Percentiles rank a stretch among this genome's conserved stretches.
Evolutionary conservation across 2,329 filamentous ascomycete genomes (phyloP).

Genomic region (Aquanectria penicillioides): DNA sequence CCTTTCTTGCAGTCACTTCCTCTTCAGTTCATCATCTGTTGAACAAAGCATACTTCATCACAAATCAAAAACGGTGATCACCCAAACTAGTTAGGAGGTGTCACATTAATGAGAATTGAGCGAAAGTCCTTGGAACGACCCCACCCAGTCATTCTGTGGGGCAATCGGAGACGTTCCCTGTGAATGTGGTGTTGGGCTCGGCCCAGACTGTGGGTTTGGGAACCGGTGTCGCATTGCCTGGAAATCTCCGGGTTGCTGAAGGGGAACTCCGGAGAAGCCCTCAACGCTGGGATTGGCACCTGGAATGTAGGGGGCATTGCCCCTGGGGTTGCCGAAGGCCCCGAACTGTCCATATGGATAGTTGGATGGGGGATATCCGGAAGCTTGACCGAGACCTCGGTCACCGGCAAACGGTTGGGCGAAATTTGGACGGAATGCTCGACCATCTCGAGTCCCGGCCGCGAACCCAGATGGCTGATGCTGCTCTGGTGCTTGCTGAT

Average conservation of each 20-base stretch:
- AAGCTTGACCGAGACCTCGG: conserved; percentile 49
- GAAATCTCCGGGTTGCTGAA: conserved; percentile 55
- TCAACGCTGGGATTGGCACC: conserved; percentile 44
- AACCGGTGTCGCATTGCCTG: conserved; percentile 59
- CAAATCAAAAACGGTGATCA: conserved; percentile 3
- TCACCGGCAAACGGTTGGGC: conserved; percentile 55
- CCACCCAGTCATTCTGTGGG: conserved; percentile 68
- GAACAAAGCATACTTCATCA: conserved; percentile 4
- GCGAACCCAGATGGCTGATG: conserved; percentile 50
- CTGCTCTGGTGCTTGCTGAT: conserved; percentile 51
- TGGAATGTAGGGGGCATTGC: conserved; percentile 43
- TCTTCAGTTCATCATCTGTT: conserved; percentile 20
- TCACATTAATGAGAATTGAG: conserved; percentile 67
- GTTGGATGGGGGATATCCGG: conserved; percentile 48
- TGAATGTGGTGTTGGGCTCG: conserved; percentile 47
- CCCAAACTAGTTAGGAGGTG: conserved; percentile 16
- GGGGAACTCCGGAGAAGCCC: conserved; percentile 41
- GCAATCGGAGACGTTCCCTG: conserved; percentile 55
- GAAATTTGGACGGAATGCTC: conserved; percentile 56
- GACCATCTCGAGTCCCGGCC: conserved; percentile 49
- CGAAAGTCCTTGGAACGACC: conserved; percentile 76
- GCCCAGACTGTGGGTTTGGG: conserved; percentile 51
- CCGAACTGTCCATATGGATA: conserved; percentile 48
- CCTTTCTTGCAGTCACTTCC: conserved; percentile 16
- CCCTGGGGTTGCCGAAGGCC: conserved; percentile 47